Evolutionary conservation across 345 rosid species (phyloP), one percentile per base, ranked within the genome.

Genomic region (Angophora floribunda): DNA sequence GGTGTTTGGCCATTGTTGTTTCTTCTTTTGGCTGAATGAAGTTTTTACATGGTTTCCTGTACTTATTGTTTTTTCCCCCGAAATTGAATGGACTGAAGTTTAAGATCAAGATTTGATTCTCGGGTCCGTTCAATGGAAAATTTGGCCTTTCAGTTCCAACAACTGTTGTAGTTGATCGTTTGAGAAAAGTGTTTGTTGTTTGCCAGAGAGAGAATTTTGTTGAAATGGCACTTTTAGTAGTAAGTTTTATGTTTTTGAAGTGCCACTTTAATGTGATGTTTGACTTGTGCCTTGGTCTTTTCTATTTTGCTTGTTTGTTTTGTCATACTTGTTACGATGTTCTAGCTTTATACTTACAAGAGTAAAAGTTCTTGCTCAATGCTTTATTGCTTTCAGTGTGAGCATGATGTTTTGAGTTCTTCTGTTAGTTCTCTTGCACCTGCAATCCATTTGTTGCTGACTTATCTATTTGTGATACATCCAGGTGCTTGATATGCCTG

Each of bases 401-500:
- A 50, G 59, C 86, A 52, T 17, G 12, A 49, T 52, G 55, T 52
- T 55, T 26, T 28, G 19, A 44, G 87, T 85, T 85, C 28, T 85
- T 75, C 16, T 75, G 14, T 75, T 41, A 75, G 82, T 17, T 36
- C 82, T 75, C 26, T 41, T 75, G 82, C 82, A 36, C 82, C 26
- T 75, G 82, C 82, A 36, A 9, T 75, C 82, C 49, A 75, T 75
- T 47, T 3, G 82, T 75, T 75, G 7, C 82, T 75, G 82, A 75
- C 82, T 75, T 75, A 36, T 36, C 45, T 67, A 32, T 30, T 36
- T 36, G 47, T 2, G 49, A 75, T 75, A 75, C 49, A 75, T 75
- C 90, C 93, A 98, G 99, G 99, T 98, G 92, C 99, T 98, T 93
- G 99, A 98, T 93, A 91, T 97, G 95, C 97, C 92, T 88, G 87